phyloP scores from a whole-genome alignment of 1,284 basidiomycete species.

The Leccinum subrobustum region DNA sequence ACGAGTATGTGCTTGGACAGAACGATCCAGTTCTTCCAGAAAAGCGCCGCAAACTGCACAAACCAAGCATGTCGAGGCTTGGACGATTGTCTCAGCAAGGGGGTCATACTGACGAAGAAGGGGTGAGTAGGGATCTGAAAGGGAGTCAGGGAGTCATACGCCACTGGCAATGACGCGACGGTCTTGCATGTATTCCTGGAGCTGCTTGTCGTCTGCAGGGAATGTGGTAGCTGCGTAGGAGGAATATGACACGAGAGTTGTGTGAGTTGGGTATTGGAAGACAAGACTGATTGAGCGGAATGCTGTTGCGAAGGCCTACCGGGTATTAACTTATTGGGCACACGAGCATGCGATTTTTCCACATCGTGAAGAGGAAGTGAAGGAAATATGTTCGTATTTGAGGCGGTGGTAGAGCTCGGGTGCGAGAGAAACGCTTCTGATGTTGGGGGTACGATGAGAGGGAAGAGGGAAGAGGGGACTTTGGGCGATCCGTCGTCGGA shows the following conservation, averaged over 20 bases:
- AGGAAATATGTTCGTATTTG: conserved; percentile 29
- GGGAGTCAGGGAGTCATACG: conserved; percentile 38
- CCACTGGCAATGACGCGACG: conserved; percentile 61
- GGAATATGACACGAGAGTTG: conserved; percentile 20
- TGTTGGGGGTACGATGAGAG: conserved; percentile 44
- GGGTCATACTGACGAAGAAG: conserved; percentile 74
- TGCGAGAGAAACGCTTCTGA: conserved; percentile 33
- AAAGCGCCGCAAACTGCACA: conserved; percentile 61
- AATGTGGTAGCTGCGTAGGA: conserved; percentile 53
- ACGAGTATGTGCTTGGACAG: conserved; percentile 63
- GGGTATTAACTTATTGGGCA: conserved; percentile 3
- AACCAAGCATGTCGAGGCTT: conserved; percentile 11
- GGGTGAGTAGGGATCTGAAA: background rate
- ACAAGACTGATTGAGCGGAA: background rate
- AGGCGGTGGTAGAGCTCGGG: conserved; percentile 21
- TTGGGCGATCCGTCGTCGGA: conserved; percentile 15
- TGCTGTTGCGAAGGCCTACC: conserved; percentile 13
- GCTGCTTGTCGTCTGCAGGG: conserved; percentile 59
- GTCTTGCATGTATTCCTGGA: conserved; percentile 73
- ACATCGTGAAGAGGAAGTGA: conserved; percentile 12
- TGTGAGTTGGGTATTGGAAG: conserved; percentile 10
- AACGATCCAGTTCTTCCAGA: conserved; percentile 77
- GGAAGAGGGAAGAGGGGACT: conserved; percentile 20
- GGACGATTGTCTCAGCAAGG: conserved; percentile 61
- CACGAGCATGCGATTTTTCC: conserved; percentile 9